Evolutionary conservation across 2,329 filamentous ascomycete genomes (phyloP).

Genomic region (Fusarium tupiense): DNA sequence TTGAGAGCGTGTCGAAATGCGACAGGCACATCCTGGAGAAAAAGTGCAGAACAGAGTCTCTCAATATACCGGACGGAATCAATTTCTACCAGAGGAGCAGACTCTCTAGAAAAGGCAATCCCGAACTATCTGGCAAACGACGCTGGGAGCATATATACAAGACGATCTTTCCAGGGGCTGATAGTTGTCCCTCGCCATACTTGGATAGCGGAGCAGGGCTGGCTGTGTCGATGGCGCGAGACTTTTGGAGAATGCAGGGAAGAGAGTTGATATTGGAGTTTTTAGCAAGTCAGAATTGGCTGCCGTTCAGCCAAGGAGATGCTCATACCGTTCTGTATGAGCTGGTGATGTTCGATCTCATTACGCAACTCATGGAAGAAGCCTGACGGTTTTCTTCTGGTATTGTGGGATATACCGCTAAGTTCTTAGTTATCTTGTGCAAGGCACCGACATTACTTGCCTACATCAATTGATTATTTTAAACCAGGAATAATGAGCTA

Average conservation of each 20-base stretch:
- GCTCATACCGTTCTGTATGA: neutral
- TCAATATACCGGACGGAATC: neutral
- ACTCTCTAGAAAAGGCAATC: neutral
- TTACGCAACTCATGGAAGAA: neutral
- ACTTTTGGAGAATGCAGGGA: neutral
- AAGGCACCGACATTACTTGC: too few species aligned
- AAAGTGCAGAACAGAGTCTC: neutral
- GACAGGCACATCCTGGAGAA: neutral
- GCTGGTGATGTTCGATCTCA: neutral
- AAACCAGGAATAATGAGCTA: neutral
- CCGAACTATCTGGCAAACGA: neutral
- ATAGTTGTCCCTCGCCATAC: neutral
- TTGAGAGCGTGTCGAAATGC: neutral
- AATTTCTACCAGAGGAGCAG: neutral
- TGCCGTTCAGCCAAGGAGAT: rapidly evolving
- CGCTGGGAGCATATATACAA: neutral
- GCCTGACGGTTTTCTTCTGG: neutral
- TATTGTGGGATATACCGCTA: too few species aligned
- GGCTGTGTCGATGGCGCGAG: neutral
- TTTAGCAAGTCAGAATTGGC: neutral
- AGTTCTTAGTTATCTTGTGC: too few species aligned
- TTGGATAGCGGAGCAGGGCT: neutral
- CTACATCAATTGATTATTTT: neutral
- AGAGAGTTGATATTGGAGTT: neutral
- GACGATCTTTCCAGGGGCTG: neutral